A percentile compares a stretch with the other conserved stretches of the same genome.
Conservation (phyloP, 768 basidiomycete genomes). For the Clavulina sp. region DNA sequence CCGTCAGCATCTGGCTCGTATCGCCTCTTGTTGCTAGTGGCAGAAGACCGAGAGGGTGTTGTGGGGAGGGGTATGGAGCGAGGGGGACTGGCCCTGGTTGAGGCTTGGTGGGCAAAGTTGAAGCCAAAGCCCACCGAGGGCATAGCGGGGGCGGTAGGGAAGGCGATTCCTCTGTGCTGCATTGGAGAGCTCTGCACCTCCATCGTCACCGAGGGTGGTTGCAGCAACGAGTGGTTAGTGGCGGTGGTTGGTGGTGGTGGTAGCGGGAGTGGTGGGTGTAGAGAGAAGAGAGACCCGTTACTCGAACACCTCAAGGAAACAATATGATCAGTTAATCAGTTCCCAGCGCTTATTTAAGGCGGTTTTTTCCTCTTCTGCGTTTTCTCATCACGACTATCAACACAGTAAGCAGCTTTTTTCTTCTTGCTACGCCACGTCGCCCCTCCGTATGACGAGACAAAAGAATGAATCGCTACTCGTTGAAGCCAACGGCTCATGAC, state of each 20-base stretch:
- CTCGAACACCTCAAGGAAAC: background rate
- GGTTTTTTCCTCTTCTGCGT: conserved; percentile 3
- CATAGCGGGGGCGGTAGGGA: conserved; percentile 32
- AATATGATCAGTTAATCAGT: background rate
- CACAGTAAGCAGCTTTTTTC: no score
- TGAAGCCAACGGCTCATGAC: conserved; percentile 61
- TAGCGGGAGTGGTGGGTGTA: background rate
- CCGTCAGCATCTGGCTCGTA: conserved; percentile 53
- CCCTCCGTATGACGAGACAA: conserved; percentile 36
- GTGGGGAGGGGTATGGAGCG: conserved; percentile 4
- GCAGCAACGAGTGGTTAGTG: conserved; percentile 6
- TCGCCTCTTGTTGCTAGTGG: conserved; percentile 30
- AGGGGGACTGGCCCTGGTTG: conserved; percentile 32
- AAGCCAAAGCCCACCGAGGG: conserved; percentile 62
- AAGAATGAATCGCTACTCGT: conserved; percentile 68
- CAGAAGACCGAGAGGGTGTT: background rate
- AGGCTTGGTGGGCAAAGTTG: conserved; percentile 33
- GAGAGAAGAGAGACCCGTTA: background rate
- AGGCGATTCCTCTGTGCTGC: conserved; percentile 11
- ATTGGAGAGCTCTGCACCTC: conserved; percentile 3
- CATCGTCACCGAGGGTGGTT: background rate
- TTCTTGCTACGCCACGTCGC: conserved; percentile 16
- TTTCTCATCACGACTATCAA: conserved; percentile 20
- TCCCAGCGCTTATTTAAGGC: conserved; percentile 5
- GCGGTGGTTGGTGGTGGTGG: conserved; percentile 2